Percentiles rank a stretch among this genome's conserved stretches.
Conservation (phyloP, 164 flowering plant species). For the Magnolia officinalis region DNA sequence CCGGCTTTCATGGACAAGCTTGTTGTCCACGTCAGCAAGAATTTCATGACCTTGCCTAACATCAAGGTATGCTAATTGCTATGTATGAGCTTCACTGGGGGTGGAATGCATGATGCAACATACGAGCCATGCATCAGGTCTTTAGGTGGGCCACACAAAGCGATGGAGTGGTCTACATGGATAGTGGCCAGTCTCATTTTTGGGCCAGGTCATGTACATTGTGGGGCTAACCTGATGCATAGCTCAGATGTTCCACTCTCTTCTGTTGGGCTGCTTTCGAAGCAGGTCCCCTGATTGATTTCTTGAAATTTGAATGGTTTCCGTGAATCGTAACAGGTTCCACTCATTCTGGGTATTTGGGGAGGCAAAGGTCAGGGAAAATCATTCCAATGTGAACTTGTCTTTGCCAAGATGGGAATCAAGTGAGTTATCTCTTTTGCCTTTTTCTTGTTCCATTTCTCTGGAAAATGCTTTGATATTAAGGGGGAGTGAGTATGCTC, state of each 20-base stretch:
- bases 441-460: neutral
- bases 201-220: neutral
- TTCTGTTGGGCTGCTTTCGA: too few species aligned
- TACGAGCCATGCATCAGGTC: too few species aligned
- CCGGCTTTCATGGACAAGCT: conserved; percentile 70
- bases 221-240: neutral
- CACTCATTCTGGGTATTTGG: conserved; percentile 57
- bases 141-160: neutral
- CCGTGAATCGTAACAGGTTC: conserved; percentile 34
- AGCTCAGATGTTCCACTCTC: too few species aligned
- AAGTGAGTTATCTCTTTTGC: conserved; percentile 21
- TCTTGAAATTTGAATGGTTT: too few species aligned
- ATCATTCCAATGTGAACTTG: conserved; percentile 68
- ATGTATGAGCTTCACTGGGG: neutral
- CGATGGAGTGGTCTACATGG: neutral
- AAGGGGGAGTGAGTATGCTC: neutral
- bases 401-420: conserved; percentile 50
- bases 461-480: neutral
- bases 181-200: neutral
- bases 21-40: conserved; percentile 56
- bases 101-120: too few species aligned
- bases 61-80: conserved; percentile 35
- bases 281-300: too few species aligned
- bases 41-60: conserved; percentile 54
- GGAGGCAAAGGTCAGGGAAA: conserved; percentile 71